Percentiles rank a stretch among this genome's conserved stretches.
These are phyloP conservation scores for Orbilia quercus DNA, from an alignment of 2,329 filamentous ascomycete species.

Conservation along the genomic window DNA sequence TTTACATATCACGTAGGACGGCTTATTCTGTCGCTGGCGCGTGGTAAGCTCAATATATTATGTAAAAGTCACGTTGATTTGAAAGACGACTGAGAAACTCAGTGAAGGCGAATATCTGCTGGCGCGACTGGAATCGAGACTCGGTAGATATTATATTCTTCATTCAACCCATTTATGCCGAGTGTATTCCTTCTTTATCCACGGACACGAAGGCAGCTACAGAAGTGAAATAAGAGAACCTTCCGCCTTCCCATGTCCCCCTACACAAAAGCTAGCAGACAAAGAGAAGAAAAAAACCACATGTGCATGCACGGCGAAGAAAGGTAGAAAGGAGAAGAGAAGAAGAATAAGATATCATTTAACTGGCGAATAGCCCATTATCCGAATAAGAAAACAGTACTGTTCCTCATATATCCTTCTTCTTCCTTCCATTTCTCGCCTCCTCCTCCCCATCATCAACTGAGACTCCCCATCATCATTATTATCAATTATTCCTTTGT, in stretches of 20 bases:
- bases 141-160: constrained; percentile 8
- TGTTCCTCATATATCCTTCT: constrained; percentile 16
- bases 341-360: constrained; percentile 2
- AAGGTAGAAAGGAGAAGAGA: constrained; percentile 14
- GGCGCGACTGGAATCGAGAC: neutral
- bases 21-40: too few relatives aligned
- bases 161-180: constrained; percentile 24
- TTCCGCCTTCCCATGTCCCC: constrained; percentile 8
- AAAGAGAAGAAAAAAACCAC: constrained; percentile 2
- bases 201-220: constrained; percentile 7
- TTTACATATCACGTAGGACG: too few relatives aligned
- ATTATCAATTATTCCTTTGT: constrained; percentile 43
- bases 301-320: constrained; percentile 15
- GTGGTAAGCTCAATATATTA: too few relatives aligned
- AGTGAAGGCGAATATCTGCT: too few relatives aligned
- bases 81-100: too few relatives aligned
- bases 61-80: too few relatives aligned
- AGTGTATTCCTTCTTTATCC: constrained; percentile 14
- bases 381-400: constrained; percentile 4
- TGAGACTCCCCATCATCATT: constrained; percentile 17
- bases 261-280: constrained; percentile 7
- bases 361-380: constrained; percentile 17
- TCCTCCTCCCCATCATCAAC: neutral
- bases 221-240: neutral
- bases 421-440: constrained; percentile 8